A percentile compares a stretch with the other conserved stretches of the same genome.
phyloP scores from a whole-genome alignment of 208 protist species.

The Leishmania amazonensis region DNA sequence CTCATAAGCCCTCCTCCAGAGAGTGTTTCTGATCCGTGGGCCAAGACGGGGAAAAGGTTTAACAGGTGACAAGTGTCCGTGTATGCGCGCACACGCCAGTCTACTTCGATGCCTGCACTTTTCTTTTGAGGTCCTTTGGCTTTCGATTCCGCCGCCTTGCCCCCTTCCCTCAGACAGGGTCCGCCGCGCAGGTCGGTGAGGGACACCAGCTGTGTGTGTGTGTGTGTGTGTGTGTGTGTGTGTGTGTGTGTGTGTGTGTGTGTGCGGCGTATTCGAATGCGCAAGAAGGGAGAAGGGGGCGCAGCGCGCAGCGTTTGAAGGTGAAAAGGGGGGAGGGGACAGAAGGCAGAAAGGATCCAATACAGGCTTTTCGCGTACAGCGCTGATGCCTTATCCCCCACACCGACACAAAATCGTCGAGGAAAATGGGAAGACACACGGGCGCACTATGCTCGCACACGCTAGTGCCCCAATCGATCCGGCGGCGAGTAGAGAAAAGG shows the following conservation, averaged over 20 bases:
- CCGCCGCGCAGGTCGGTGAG: not conserved
- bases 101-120: not conserved
- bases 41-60: not conserved
- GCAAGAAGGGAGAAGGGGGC: not conserved
- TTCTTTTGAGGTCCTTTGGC: not conserved
- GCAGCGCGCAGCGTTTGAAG: not conserved
- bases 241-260: not conserved
- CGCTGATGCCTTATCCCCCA: not conserved
- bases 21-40: not conserved
- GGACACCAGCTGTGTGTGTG: not conserved
- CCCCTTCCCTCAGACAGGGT: not conserved
- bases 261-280: not conserved
- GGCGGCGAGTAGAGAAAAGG: not conserved
- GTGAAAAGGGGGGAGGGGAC: no score
- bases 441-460: not conserved
- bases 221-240: not conserved
- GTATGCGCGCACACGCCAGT: not conserved
- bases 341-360: not conserved
- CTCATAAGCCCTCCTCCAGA: slow-evolving; percentile 4
- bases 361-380: not conserved
- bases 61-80: not conserved
- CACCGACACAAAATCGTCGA: not conserved
- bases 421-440: not conserved
- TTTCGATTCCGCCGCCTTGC: not conserved
- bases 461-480: not conserved